Evolutionary conservation across 257 asterid genomes (phyloP), one percentile per base, ranked within the genome.

Genomic region (Solanum pinnatisectum): DNA sequence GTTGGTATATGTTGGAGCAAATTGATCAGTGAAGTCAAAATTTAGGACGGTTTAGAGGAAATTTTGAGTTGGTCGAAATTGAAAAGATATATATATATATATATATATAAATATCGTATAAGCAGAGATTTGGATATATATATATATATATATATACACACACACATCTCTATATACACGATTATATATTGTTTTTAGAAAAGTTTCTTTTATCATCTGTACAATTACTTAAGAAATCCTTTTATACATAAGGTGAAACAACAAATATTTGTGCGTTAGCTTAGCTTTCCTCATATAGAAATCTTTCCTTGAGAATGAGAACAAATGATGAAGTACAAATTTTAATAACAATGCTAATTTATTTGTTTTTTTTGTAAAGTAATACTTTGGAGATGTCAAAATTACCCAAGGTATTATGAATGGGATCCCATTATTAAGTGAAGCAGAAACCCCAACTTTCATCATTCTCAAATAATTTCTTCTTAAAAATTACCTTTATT

Each of bases 41-140:
- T 60, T 60, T 60, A 23, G 6, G 1, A 60, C 0, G 0, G 0
- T 22, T 60, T 23, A 22, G 1, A 22, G 5, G 1, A 60, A 0
- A 3, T 60, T 3, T 60, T 60, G 0, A 23, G 1, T 4, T 22
- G 0, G 0, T 8, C 0, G 6, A 0, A 22, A 60, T 60, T 60
- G 0, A 60, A 49, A 52, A 52, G 46, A 42, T 5, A 16, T 52
- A 6, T 52, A 1, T 16, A 52, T 46, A 14, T 46, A 2, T 14
- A 46, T 30, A 30, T 30, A 30, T 30, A 30, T 30, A 30, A 10
- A 42, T 46, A 46, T 40, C 3, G 1, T 40, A 8, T 40, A 40
- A 40, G 12, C 3, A 40, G 0, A 12, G 16, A 44, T 44, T 44
- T n/a, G n/a, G n/a, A 30, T 30, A 30, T 30, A 30, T 30, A 30